These are phyloP conservation scores for Polyporus tsugae DNA, from an alignment of 1,284 basidiomycete species.

Conservation along the genomic window DNA sequence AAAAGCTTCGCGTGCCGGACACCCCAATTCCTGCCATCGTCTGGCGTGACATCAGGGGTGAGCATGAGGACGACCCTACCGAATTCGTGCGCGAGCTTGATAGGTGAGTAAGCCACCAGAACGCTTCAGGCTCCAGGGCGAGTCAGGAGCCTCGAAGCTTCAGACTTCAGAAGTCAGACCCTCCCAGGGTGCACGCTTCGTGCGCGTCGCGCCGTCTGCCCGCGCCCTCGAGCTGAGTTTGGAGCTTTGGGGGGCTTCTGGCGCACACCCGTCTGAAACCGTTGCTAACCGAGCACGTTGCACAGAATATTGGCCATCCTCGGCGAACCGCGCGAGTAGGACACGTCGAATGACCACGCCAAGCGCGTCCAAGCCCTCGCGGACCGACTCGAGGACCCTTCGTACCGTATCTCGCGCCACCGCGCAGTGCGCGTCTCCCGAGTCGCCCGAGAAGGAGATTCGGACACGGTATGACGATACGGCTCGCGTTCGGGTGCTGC, in stretches of 20 bases:
- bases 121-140: slow-evolving; percentile 6
- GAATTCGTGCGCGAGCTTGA: slow-evolving; percentile 31
- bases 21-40: slow-evolving; percentile 33
- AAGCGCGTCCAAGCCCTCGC: slow-evolving; percentile 1
- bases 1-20: slow-evolving; percentile 28
- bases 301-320: slow-evolving; percentile 7
- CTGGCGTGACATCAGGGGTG: slow-evolving; percentile 38
- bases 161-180: slow-evolving; percentile 5
- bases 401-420: not conserved
- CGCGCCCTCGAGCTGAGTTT: not conserved
- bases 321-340: slow-evolving; percentile 1
- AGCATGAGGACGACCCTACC: slow-evolving; percentile 30
- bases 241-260: not conserved
- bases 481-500: slow-evolving; percentile 4
- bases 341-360: not conserved
- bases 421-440: slow-evolving; percentile 2
- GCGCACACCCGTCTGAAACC: slow-evolving; percentile 2
- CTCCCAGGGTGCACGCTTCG: not conserved
- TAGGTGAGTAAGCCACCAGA: slow-evolving; percentile 27
- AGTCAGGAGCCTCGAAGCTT: slow-evolving; percentile 1
- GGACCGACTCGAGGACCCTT: not conserved
- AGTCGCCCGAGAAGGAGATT: slow-evolving; percentile 2
- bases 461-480: not conserved
- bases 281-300: slow-evolving; percentile 7
- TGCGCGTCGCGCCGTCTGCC: not conserved